phyloP scores from a whole-genome alignment of 495 filamentous ascomycete genomes.

The Hyaloscypha bicolor region DNA sequence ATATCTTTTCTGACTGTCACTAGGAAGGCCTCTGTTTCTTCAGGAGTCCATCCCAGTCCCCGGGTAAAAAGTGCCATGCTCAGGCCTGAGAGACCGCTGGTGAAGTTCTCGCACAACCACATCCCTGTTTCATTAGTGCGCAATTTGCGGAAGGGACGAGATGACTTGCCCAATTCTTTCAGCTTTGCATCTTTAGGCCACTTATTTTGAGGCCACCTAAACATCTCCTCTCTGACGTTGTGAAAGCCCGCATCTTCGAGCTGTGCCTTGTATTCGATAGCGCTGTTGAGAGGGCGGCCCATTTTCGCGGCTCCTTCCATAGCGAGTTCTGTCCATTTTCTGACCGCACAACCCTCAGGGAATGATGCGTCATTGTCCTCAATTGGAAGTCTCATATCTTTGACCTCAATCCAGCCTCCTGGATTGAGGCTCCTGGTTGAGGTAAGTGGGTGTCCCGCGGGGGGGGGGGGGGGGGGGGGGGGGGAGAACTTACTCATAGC shows the following conservation, averaged over 20 bases:
- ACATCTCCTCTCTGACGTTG: conserved; percentile 44
- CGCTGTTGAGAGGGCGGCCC: conserved; percentile 22
- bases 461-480: no score
- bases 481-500: not conserved
- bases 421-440: not conserved
- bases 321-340: not conserved
- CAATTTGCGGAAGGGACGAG: not conserved
- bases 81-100: conserved; percentile 27
- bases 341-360: not conserved
- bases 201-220: conserved; percentile 53
- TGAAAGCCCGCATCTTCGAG: conserved; percentile 43
- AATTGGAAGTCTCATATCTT: not conserved
- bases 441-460: not conserved
- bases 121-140: not conserved
- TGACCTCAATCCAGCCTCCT: not conserved
- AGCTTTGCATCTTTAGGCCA: conserved; percentile 50
- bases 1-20: conserved; percentile 56
- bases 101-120: conserved; percentile 28
- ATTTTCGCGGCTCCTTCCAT: conserved; percentile 4
- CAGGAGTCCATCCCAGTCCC: conserved; percentile 49
- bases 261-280: conserved; percentile 4
- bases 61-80: conserved; percentile 56
- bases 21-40: conserved; percentile 53
- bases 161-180: conserved; percentile 29
- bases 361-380: not conserved